These are phyloP conservation scores for Obelidium mucronatum DNA, from an alignment of 192 early-diverging fungal genomes.

Conservation along the genomic window DNA sequence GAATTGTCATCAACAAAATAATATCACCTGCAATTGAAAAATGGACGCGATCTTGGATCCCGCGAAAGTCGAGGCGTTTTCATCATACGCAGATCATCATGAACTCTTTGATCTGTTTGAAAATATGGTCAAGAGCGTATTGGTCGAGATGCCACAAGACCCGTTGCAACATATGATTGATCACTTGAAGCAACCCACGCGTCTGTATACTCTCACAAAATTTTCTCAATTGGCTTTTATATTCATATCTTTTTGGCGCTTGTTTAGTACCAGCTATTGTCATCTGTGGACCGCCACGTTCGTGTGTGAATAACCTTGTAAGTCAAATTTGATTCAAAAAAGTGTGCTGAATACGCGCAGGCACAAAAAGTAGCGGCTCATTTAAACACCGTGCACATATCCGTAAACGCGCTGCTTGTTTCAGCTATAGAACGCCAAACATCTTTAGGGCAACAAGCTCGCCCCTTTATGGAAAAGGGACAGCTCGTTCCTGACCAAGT, in stretches of 20 bases:
- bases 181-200: slow-evolving; percentile 43
- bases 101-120: slow-evolving; percentile 62
- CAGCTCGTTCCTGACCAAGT: slow-evolving; percentile 62
- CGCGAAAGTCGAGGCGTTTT: slow-evolving; percentile 46
- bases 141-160: slow-evolving; percentile 55
- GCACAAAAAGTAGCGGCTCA: slow-evolving; percentile 45
- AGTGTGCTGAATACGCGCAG: slow-evolving; percentile 29
- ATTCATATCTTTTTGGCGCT: neutral
- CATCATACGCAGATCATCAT: slow-evolving; percentile 60
- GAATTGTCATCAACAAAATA: too few relatives aligned
- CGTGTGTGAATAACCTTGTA: slow-evolving; percentile 17
- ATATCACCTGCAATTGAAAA: too few relatives aligned
- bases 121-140: slow-evolving; percentile 42
- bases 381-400: slow-evolving; percentile 51
- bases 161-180: slow-evolving; percentile 60
- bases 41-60: slow-evolving; percentile 48
- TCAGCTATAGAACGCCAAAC: slow-evolving; percentile 57
- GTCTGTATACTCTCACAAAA: neutral
- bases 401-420: slow-evolving; percentile 43
- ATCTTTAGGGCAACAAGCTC: slow-evolving; percentile 53
- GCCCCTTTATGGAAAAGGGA: slow-evolving; percentile 56
- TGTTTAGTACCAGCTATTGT: slow-evolving; percentile 28
- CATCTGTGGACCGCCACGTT: slow-evolving; percentile 30
- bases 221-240: neutral
- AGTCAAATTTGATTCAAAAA: neutral